A percentile compares a stretch with the other conserved stretches of the same genome.
Conservation (phyloP, 164 flowering plant species). For the Tetrastigma voinierianum region DNA sequence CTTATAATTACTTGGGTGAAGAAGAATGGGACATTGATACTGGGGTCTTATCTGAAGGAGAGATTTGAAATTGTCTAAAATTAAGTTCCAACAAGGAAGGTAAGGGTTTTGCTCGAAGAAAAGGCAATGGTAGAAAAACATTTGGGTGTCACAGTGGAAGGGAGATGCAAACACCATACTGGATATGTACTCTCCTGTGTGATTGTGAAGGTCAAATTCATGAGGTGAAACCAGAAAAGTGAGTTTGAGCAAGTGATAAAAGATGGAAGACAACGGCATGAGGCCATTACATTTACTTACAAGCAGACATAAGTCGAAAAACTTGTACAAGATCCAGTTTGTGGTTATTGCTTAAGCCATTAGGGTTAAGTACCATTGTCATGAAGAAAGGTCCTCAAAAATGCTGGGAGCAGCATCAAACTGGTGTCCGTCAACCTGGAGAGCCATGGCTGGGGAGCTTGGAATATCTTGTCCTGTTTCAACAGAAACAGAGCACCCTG, state of each 20-base stretch:
- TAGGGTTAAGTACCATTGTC: slow-evolving; percentile 12
- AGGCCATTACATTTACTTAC: slow-evolving; percentile 23
- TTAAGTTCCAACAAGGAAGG: slow-evolving; percentile 6
- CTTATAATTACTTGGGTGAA: background rate
- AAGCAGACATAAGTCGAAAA: background rate
- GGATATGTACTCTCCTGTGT: slow-evolving; percentile 22
- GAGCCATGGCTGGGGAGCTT: slow-evolving; percentile 5
- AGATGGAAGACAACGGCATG: slow-evolving; percentile 10
- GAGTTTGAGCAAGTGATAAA: slow-evolving; percentile 7
- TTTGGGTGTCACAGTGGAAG: slow-evolving; percentile 9
- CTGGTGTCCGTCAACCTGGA: slow-evolving; percentile 13
- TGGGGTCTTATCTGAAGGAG: background rate
- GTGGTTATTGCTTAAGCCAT: slow-evolving; percentile 23
- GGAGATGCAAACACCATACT: slow-evolving; percentile 23
- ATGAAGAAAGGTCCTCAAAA: slow-evolving; percentile 1
- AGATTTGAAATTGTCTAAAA: background rate
- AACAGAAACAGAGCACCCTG: background rate
- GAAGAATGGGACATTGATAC: background rate
- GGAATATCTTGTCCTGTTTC: slow-evolving; percentile 9
- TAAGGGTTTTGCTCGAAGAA: slow-evolving; percentile 14
- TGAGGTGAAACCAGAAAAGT: slow-evolving; percentile 5
- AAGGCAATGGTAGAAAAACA: slow-evolving; percentile 1
- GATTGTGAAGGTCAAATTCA: slow-evolving; percentile 15
- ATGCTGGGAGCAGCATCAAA: slow-evolving; percentile 17
- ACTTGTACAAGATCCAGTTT: slow-evolving; percentile 10